phyloP scores from a whole-genome alignment of 805 yeast genomes.

The Candida verbasci region DNA sequence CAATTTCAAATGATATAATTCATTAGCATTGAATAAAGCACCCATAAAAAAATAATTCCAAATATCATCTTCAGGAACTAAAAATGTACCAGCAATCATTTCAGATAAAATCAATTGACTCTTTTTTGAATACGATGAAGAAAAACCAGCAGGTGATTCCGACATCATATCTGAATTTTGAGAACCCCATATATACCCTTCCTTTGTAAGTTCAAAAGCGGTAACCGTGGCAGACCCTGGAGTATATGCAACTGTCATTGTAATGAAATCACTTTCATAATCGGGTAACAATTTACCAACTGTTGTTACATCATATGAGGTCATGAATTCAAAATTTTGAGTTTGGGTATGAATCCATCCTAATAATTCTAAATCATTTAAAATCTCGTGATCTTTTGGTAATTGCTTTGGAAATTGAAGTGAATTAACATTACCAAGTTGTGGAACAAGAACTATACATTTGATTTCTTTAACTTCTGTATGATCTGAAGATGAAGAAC shows the following conservation, averaged over 20 bases:
- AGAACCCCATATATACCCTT: conserved; percentile 78
- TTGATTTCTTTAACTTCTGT: conserved; percentile 71
- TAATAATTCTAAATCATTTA: conserved; percentile 59
- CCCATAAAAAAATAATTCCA: conserved; percentile 95
- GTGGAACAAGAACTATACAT: conserved; percentile 79
- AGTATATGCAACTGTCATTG: conserved; percentile 65
- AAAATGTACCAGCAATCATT: conserved; percentile 70
- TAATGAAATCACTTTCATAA: conserved; percentile 45
- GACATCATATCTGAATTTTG: conserved; percentile 53
- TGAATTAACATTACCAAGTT: conserved; percentile 66
- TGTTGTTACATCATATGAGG: conserved; percentile 67
- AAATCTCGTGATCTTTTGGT: conserved; percentile 29
- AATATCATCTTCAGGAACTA: conserved; percentile 76
- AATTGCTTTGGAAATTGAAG: conserved; percentile 55
- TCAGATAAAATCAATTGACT: conserved; percentile 74
- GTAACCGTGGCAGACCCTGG: conserved; percentile 82
- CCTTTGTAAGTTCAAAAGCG: conserved; percentile 55
- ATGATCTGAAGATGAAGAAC: conserved; percentile 72
- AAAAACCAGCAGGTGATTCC: conserved; percentile 63
- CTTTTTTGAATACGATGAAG: conserved; percentile 51
- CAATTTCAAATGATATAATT: conserved; percentile 58
- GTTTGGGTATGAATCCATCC: conserved; percentile 94
- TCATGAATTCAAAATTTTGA: conserved; percentile 56
- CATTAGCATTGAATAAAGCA: conserved; percentile 68
- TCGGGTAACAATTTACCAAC: conserved; percentile 40